Evolutionary conservation across 2,329 filamentous ascomycete genomes (phyloP).

Genomic region (Paraconiothyrium sp.): DNA sequence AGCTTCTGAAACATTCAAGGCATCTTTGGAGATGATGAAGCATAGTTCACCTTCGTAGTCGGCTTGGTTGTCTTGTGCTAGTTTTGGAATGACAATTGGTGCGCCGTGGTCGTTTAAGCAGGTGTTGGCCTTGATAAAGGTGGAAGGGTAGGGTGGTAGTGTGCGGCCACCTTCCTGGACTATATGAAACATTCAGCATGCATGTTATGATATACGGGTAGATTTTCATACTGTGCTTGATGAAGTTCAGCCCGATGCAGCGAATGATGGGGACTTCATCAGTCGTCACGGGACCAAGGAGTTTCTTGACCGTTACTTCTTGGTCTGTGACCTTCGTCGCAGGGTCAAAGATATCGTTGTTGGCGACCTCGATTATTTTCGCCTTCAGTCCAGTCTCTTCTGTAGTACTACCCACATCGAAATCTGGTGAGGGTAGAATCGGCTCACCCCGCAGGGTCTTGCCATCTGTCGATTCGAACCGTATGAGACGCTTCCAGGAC

Average conservation of each 20-base stretch:
- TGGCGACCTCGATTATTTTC: slow-evolving; percentile 58
- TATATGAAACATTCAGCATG: slow-evolving; percentile 31
- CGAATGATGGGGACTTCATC: slow-evolving; percentile 65
- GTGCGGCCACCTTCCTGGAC: slow-evolving; percentile 63
- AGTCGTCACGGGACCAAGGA: slow-evolving; percentile 63
- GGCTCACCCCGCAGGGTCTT: slow-evolving; percentile 63
- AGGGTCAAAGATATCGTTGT: slow-evolving; percentile 61
- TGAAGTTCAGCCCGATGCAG: slow-evolving; percentile 69
- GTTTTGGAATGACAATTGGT: slow-evolving; percentile 58
- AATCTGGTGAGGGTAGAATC: slow-evolving; percentile 55
- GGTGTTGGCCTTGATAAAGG: slow-evolving; percentile 61
- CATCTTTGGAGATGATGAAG: slow-evolving; percentile 63
- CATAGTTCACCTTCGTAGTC: slow-evolving; percentile 54
- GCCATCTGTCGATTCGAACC: slow-evolving; percentile 63
- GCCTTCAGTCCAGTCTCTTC: slow-evolving; percentile 61
- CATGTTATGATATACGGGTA: not conserved
- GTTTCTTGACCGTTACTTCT: slow-evolving; percentile 61
- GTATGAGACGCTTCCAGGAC: slow-evolving; percentile 63
- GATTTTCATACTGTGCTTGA: slow-evolving; percentile 60
- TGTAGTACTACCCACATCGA: slow-evolving; percentile 61
- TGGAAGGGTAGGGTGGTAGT: slow-evolving; percentile 59
- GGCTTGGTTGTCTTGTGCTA: slow-evolving; percentile 59
- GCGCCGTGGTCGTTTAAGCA: slow-evolving; percentile 53
- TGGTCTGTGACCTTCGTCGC: slow-evolving; percentile 63
- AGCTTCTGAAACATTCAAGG: slow-evolving; percentile 58